phyloP scores from a whole-genome alignment of 176 grass and related monocot genomes.

The Lolium rigidum region DNA sequence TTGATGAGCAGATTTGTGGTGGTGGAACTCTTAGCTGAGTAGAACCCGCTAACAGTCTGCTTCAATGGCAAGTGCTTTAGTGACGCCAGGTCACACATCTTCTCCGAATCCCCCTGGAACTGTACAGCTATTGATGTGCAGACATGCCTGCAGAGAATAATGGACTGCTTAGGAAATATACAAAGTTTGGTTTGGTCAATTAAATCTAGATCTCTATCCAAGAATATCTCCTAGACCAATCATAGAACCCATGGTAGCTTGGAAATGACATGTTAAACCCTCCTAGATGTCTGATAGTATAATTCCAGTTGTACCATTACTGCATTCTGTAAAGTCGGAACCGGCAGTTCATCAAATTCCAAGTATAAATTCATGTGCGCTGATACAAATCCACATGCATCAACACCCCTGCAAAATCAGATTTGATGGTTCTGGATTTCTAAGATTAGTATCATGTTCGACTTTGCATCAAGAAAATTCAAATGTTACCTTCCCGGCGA shows the following conservation, averaged over 20 bases:
- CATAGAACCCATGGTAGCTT: constrained; percentile 22
- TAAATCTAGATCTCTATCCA: constrained; percentile 27
- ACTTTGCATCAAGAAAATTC: constrained; percentile 20
- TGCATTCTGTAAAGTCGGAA: constrained; percentile 36
- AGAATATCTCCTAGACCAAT: constrained; percentile 15
- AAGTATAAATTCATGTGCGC: too few relatives aligned
- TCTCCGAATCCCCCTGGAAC: constrained; percentile 55
- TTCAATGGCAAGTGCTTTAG: too few relatives aligned
- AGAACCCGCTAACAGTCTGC: constrained; percentile 57
- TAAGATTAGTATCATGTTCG: constrained; percentile 24
- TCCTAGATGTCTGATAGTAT: constrained; percentile 12
- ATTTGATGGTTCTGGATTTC: constrained; percentile 27
- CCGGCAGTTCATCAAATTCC: constrained; percentile 31
- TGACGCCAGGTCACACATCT: constrained; percentile 64
- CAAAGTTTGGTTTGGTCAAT: constrained; percentile 21
- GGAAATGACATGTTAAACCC: constrained; percentile 24
- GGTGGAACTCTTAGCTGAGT: not conserved
- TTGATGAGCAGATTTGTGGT: constrained; percentile 16
- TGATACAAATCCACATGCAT: constrained; percentile 55
- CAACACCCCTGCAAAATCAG: constrained; percentile 31
- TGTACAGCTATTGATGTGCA: constrained; percentile 60
- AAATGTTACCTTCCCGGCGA: constrained; percentile 77
- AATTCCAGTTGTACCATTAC: constrained; percentile 33
- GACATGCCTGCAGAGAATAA: constrained; percentile 61
- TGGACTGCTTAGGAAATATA: constrained; percentile 33